Percentiles rank a stretch among this genome's conserved stretches.
phyloP scores from a whole-genome alignment of 176 grass and related monocot genomes.

The Oropetium thomaeum region DNA sequence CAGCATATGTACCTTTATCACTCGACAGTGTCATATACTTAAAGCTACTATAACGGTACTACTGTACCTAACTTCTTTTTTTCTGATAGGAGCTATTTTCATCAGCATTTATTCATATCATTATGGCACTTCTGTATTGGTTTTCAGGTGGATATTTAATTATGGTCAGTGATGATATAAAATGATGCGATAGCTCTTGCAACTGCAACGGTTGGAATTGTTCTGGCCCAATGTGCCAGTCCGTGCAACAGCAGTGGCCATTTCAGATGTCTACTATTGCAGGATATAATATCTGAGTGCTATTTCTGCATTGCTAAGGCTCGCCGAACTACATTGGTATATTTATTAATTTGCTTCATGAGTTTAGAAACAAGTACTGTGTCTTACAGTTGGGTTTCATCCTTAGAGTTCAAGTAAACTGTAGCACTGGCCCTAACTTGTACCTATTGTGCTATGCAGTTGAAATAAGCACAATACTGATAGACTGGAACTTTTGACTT shows the following conservation, averaged over 20 bases:
- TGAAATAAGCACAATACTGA: no score
- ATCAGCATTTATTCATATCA: not conserved
- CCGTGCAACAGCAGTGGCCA: constrained; percentile 85
- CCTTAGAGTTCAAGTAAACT: constrained; percentile 93
- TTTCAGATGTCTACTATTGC: constrained; percentile 85
- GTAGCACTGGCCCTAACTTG: constrained; percentile 93
- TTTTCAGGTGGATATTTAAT: constrained; percentile 81
- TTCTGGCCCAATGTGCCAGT: constrained; percentile 90
- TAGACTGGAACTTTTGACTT: not conserved
- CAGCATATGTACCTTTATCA: not conserved
- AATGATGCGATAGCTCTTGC: constrained; percentile 95
- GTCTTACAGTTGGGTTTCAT: constrained; percentile 33
- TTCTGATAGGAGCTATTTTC: not conserved
- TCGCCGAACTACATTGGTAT: constrained; percentile 89
- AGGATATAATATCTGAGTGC: constrained; percentile 88
- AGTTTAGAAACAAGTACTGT: not conserved
- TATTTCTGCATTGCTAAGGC: constrained; percentile 94
- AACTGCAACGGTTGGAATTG: constrained; percentile 88
- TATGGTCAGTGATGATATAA: constrained; percentile 99
- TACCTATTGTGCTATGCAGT: no score
- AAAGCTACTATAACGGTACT: constrained; percentile 11
- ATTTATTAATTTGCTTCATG: not conserved
- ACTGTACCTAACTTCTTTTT: not conserved
- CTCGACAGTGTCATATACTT: not conserved
- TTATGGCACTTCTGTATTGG: constrained; percentile 7